phyloP scores from a whole-genome alignment of 306 rosid species.

The Hylodesmum podocarpum region DNA sequence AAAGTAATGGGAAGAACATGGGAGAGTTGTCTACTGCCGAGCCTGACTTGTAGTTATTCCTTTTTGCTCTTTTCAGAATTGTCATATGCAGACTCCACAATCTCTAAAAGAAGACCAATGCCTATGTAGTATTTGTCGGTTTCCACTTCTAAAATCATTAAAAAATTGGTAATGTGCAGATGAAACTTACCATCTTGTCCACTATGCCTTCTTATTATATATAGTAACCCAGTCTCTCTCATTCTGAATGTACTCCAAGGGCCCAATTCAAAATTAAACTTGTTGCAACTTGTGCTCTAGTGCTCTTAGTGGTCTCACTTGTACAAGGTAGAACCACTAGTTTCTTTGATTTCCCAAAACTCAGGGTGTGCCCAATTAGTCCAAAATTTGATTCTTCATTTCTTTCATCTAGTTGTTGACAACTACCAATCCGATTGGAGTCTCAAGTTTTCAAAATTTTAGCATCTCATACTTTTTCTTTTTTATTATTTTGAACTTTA shows the following conservation, averaged over 20 bases:
- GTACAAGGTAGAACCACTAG: neutral
- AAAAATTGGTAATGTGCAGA: constrained; percentile 32
- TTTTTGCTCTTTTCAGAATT: constrained; percentile 45
- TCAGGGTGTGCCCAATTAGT: constrained; percentile 27
- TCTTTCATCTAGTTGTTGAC: constrained; percentile 24
- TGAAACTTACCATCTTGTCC: constrained; percentile 51
- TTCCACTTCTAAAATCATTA: constrained; percentile 57
- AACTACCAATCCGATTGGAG: constrained; percentile 30
- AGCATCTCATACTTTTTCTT: neutral
- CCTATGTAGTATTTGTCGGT: constrained; percentile 56
- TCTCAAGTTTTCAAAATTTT: neutral
- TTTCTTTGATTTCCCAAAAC: constrained; percentile 39
- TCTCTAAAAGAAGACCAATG: constrained; percentile 39
- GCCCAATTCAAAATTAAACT: constrained; percentile 33
- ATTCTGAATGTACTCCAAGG: constrained; percentile 48
- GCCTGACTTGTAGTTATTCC: constrained; percentile 43
- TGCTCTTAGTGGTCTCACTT: constrained; percentile 29
- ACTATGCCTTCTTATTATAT: constrained; percentile 43
- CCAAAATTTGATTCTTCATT: constrained; percentile 16
- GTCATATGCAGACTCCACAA: constrained; percentile 57
- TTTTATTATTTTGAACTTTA: neutral
- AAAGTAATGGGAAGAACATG: constrained; percentile 74
- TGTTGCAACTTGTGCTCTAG: constrained; percentile 30
- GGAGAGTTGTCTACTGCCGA: constrained; percentile 40
- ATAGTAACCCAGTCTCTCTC: constrained; percentile 39